Conservation (phyloP, 306 rosid genomes). For the Hylodesmum podocarpum region DNA sequence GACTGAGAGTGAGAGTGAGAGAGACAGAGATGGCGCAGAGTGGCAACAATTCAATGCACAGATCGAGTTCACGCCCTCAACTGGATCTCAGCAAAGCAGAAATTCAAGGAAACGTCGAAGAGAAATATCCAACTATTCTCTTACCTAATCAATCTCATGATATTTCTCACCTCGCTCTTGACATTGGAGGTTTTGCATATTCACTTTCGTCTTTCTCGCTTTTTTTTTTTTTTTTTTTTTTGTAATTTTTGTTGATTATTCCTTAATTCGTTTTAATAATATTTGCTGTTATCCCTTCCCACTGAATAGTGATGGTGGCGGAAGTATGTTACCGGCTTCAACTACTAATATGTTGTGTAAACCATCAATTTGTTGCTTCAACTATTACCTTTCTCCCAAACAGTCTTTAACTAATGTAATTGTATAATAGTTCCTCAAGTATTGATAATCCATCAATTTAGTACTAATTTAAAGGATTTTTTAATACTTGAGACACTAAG, state of each 20-base stretch:
- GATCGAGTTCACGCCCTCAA: conserved; percentile 76
- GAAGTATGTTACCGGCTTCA: background rate
- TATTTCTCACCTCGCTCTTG: conserved; percentile 74
- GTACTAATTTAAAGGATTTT: no score
- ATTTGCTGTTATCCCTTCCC: background rate
- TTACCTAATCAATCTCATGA: conserved; percentile 88
- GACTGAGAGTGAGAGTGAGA: conserved; percentile 20
- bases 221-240: background rate
- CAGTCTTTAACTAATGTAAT: no score
- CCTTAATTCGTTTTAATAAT: background rate
- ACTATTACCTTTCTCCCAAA: no score
- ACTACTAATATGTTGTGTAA: no score
- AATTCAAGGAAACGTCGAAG: conserved; percentile 68
- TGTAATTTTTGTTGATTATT: background rate
- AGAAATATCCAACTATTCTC: conserved; percentile 69
- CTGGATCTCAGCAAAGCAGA: conserved; percentile 87
- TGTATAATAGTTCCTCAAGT: no score
- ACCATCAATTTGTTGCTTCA: no score
- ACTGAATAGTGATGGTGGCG: background rate
- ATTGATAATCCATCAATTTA: no score
- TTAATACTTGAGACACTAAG: no score
- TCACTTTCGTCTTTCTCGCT: background rate
- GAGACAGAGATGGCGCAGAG: conserved; percentile 51
- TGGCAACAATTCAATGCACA: conserved; percentile 57
- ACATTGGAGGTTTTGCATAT: conserved; percentile 65